Evolutionary conservation across 108 stramenopile species (phyloP).

Genomic region (Nannochloropsis salina): DNA sequence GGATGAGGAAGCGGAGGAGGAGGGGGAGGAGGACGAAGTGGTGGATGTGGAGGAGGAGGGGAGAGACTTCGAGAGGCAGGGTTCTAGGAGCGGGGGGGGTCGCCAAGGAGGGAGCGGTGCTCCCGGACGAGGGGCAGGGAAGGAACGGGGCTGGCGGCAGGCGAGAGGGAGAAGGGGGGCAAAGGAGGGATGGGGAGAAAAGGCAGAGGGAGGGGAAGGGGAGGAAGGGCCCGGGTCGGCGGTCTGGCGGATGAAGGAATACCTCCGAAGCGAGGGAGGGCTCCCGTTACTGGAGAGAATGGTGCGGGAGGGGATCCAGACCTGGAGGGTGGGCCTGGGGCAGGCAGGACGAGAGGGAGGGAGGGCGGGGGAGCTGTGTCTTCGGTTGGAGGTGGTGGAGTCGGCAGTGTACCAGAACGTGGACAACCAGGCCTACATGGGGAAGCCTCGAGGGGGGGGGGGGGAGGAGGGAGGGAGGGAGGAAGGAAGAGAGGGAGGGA

Average conservation of each 20-base stretch:
- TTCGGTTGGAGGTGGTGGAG: not conserved
- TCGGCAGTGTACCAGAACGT: not conserved
- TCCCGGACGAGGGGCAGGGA: too few relatives aligned
- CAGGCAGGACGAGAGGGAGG: not conserved
- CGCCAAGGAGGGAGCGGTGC: too few relatives aligned
- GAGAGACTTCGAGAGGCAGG: not conserved
- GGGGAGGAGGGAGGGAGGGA: conserved; percentile 3
- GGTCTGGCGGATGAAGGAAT: not conserved
- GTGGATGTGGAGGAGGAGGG: too few relatives aligned
- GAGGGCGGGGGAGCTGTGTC: not conserved
- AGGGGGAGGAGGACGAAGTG: not conserved
- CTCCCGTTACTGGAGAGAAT: not conserved
- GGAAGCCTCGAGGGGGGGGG: not conserved
- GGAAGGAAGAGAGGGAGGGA: too few relatives aligned
- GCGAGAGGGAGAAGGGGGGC: not conserved
- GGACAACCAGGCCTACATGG: not conserved
- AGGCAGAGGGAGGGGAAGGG: not conserved
- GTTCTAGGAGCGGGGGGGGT: too few relatives aligned
- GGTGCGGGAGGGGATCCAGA: not conserved
- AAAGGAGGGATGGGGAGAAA: not conserved
- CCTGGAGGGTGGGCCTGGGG: not conserved
- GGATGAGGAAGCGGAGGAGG: not conserved
- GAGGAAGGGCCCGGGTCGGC: not conserved
- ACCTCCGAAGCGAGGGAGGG: not conserved
- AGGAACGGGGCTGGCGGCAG: too few relatives aligned